Conservation (phyloP, 768 basidiomycete species). For the Galerina sulciceps region DNA sequence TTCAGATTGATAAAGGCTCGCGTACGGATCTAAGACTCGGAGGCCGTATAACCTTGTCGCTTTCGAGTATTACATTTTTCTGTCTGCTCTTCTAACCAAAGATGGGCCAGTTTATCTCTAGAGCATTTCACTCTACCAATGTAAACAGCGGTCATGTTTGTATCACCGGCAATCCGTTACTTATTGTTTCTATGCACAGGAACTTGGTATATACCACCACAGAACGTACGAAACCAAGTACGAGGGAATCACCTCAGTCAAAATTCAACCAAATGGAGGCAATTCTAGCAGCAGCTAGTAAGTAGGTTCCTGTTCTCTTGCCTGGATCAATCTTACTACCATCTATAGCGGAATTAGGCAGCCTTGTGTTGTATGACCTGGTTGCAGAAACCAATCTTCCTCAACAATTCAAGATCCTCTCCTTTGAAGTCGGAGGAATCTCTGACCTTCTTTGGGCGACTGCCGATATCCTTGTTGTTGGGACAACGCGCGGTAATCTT, state of each 20-base stretch:
- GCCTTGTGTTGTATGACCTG: neutral
- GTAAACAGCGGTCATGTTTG: too few relatives aligned
- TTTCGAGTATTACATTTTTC: too few relatives aligned
- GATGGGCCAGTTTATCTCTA: too few relatives aligned
- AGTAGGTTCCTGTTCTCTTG: neutral
- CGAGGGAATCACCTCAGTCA: too few relatives aligned
- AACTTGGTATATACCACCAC: neutral
- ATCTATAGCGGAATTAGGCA: neutral
- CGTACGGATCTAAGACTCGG: too few relatives aligned
- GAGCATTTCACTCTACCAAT: too few relatives aligned
- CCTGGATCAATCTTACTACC: neutral
- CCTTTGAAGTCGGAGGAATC: slow-evolving; percentile 9
- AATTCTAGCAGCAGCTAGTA: neutral
- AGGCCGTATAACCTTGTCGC: too few relatives aligned
- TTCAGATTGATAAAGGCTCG: too few relatives aligned
- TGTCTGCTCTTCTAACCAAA: too few relatives aligned
- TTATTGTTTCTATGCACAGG: neutral
- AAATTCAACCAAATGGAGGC: neutral
- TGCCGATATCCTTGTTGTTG: slow-evolving; percentile 1
- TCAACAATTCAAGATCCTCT: neutral
- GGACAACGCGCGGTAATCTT: slow-evolving; percentile 1
- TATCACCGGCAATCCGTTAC: neutral
- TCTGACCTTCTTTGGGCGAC: slow-evolving; percentile 9
- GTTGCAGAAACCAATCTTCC: neutral
- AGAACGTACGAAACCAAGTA: neutral